These are phyloP conservation scores for Gossypium sturtianum DNA, from an alignment of 345 rosid species.

Conservation along the genomic window DNA sequence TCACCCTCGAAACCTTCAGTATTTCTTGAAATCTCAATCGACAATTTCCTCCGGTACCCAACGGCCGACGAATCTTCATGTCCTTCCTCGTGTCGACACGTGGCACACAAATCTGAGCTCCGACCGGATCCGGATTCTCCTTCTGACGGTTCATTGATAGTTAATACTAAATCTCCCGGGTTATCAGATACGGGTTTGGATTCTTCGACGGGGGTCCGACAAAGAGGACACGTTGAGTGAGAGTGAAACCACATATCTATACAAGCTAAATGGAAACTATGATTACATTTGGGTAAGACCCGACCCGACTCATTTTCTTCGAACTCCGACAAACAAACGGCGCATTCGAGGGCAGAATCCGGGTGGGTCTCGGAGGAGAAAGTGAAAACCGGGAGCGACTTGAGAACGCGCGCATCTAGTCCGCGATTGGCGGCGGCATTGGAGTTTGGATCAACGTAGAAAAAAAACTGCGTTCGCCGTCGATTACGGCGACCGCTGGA, in stretches of 20 bases:
- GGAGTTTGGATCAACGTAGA: slow-evolving; percentile 39
- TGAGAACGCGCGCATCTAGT: slow-evolving; percentile 50
- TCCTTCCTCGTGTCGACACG: slow-evolving; percentile 26
- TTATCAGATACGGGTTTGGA: not conserved
- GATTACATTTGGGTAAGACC: slow-evolving; percentile 71
- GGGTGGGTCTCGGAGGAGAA: slow-evolving; percentile 38
- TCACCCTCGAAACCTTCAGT: slow-evolving; percentile 25
- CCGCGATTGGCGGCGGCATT: slow-evolving; percentile 34
- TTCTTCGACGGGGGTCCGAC: slow-evolving; percentile 66
- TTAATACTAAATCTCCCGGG: slow-evolving; percentile 22
- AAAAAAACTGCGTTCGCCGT: slow-evolving; percentile 45
- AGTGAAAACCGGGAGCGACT: slow-evolving; percentile 59
- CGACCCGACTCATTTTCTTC: slow-evolving; percentile 77
- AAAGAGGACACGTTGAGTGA: slow-evolving; percentile 88
- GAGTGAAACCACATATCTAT: slow-evolving; percentile 98
- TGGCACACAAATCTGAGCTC: slow-evolving; percentile 20
- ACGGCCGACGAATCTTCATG: slow-evolving; percentile 19
- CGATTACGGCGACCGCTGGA: slow-evolving; percentile 35
- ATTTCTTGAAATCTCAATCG: slow-evolving; percentile 34
- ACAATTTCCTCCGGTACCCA: slow-evolving; percentile 33
- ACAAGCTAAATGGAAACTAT: slow-evolving; percentile 74
- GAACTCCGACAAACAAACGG: slow-evolving; percentile 29
- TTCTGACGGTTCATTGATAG: slow-evolving; percentile 8
- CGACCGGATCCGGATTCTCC: slow-evolving; percentile 25
- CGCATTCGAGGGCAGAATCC: slow-evolving; percentile 56